Percentiles rank a stretch among this genome's conserved stretches.
These are phyloP conservation scores for Hirschioporus abietinus DNA, from an alignment of 768 basidiomycete genomes.

Conservation along the genomic window DNA sequence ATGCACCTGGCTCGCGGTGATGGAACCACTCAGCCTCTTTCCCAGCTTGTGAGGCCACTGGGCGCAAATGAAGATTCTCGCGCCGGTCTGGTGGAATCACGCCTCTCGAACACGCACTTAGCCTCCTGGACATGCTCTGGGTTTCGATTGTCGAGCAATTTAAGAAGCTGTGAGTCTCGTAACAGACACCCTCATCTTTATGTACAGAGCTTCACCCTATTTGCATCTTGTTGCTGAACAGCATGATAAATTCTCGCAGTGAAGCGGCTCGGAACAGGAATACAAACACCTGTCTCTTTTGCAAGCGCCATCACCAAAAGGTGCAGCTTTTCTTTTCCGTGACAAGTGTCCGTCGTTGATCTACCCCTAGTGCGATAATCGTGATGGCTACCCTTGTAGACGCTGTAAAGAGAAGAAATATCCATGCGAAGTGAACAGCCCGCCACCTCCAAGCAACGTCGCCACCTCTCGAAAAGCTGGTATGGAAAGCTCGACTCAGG, in stretches of 20 bases:
- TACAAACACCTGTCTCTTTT: neutral
- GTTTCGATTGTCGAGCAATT: neutral
- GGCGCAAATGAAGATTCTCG: neutral
- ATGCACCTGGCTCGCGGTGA: neutral
- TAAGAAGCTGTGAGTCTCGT: neutral
- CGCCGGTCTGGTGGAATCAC: neutral
- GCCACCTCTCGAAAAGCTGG: neutral
- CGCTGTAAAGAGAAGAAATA: neutral
- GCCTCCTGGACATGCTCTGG: neutral
- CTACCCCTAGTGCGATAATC: neutral
- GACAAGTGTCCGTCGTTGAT: neutral
- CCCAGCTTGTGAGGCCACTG: neutral
- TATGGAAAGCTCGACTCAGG: neutral
- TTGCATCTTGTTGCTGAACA: neutral
- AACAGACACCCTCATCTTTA: neutral
- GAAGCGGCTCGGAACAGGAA: neutral
- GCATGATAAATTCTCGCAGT: neutral
- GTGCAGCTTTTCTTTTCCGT: neutral
- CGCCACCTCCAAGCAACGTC: neutral
- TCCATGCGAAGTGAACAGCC: neutral
- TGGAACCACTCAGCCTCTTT: neutral
- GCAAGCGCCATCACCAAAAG: neutral
- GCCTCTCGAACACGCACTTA: neutral
- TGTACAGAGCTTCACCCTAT: neutral
- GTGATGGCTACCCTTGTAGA: neutral